phyloP scores from a whole-genome alignment of 495 filamentous ascomycete genomes.

The Neurospora sp. region DNA sequence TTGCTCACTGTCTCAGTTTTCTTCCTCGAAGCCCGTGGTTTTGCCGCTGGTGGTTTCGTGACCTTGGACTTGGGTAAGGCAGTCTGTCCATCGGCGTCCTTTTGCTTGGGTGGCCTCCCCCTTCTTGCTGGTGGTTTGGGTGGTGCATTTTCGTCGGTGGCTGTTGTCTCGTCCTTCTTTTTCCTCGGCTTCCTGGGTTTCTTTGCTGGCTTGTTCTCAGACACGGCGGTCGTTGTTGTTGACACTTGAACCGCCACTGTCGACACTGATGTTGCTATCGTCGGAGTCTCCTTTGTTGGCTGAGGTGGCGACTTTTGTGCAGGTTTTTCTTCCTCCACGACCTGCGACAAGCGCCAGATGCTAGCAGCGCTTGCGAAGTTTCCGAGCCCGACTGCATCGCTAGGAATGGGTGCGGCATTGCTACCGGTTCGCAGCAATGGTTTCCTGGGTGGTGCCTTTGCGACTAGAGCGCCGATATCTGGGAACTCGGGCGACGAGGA shows the following conservation, averaged over 20 bases:
- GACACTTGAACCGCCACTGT: neutral
- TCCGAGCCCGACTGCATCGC: constrained; percentile 11
- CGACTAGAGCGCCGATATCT: constrained; percentile 29
- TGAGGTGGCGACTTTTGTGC: neutral
- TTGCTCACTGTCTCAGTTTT: constrained; percentile 24
- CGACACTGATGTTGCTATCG: neutral
- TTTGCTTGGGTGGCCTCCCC: constrained; percentile 4
- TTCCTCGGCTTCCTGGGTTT: constrained; percentile 5
- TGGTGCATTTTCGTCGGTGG: neutral
- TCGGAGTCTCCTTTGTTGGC: neutral
- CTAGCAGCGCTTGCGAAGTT: constrained; percentile 34
- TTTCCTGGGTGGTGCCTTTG: constrained; percentile 19
- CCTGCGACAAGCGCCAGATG: constrained; percentile 15
- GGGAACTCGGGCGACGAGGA: constrained; percentile 41
- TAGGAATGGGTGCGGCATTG: constrained; percentile 23
- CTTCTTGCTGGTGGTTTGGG: neutral
- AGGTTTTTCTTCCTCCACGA: neutral
- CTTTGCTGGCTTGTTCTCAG: neutral
- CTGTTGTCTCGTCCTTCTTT: neutral
- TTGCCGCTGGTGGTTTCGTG: constrained; percentile 22
- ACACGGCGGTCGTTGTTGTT: neutral
- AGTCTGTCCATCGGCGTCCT: constrained; percentile 18
- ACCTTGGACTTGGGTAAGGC: constrained; percentile 23
- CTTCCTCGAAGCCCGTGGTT: constrained; percentile 15
- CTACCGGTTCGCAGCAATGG: constrained; percentile 24